Conservation (phyloP, 345 rosid species). For the Citrus unshiu region DNA sequence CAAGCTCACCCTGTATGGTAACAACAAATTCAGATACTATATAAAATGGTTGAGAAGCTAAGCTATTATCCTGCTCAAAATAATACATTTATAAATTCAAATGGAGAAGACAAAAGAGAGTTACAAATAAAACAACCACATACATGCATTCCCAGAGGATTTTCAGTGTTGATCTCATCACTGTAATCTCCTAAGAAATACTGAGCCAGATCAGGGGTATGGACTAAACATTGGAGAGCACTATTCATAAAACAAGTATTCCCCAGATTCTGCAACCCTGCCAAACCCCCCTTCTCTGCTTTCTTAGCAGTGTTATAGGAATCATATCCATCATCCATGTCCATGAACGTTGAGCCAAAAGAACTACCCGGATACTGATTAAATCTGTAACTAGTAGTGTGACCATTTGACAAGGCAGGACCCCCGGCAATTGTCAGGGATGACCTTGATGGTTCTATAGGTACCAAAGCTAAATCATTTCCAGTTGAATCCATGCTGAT, state of each 20-base stretch:
- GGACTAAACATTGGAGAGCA: slow-evolving; percentile 87
- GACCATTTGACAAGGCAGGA: slow-evolving; percentile 69
- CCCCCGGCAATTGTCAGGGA: slow-evolving; percentile 76
- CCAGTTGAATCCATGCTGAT: slow-evolving; percentile 54
- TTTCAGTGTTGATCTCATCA: slow-evolving; percentile 67
- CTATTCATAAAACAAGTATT: slow-evolving; percentile 98
- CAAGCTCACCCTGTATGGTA: slow-evolving; percentile 86
- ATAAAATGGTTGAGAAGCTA: neutral
- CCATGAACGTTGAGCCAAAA: slow-evolving; percentile 33
- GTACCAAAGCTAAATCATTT: slow-evolving; percentile 71
- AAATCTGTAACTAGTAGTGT: slow-evolving; percentile 41
- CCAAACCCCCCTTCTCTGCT: slow-evolving; percentile 69
- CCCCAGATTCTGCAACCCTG: slow-evolving; percentile 92
- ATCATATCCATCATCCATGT: slow-evolving; percentile 40
- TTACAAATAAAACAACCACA: slow-evolving; percentile 25
- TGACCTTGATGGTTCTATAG: slow-evolving; percentile 63
- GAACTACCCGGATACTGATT: slow-evolving; percentile 38
- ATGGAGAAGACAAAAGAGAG: neutral
- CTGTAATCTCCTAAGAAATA: slow-evolving; percentile 83
- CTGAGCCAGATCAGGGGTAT: slow-evolving; percentile 75
- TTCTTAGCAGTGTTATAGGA: slow-evolving; percentile 37
- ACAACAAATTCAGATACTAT: slow-evolving; percentile 26
- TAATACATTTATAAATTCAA: neutral
- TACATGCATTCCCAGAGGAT: slow-evolving; percentile 93
- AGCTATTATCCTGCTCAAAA: neutral